Base-by-base conservation (phyloP, 768 basidiomycete genomes). In the Galerina sulciceps region DNA sequence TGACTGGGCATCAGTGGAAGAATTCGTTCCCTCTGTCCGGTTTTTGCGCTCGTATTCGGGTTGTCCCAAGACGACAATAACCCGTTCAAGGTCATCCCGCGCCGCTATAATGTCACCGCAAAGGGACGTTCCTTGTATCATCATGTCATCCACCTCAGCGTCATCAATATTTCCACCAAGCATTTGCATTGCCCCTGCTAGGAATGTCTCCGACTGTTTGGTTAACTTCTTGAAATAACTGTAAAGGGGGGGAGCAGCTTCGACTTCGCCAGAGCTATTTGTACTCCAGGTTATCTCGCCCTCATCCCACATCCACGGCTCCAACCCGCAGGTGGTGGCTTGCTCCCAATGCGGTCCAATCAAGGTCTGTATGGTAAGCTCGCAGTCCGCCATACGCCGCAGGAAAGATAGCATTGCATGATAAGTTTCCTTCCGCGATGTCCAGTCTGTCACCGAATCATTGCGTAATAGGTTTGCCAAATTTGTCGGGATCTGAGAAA, bases 401-500 rank as follows among this genome's bases (percentile, higher is more conserved):
- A 85, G 67, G 11, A 85, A 69, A 14, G 68, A 71, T 10, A 85
- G 67, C 79, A 82, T 80, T 3, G 79, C 76, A 48, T 82, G 71
- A 64, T 85, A 85, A 14, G 76, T 71, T 22, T 78, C 74, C 53
- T 72, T 76, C 15, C 83, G 77, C 0, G 74, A 64, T 26, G 75
- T 77, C 84, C 84, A 85, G 60, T 85, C 84, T 2, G 73, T 78
- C 5, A 85, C 77, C 0, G 81, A 81, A 67, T 85, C 85, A 64
- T 86, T 86, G 13, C 84, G 73, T n/a, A 85, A 71, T 9, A 85
- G 74, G 26, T 63, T 68, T 3, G 70, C 78, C 20, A 85, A 73
- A 6, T 81, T 62, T 20, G 77, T 77, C 2, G 84, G 79, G 14
- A 85, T 61, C 57, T 80, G 76, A 4, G 83, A 85, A 13, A 79